phyloP scores from a whole-genome alignment of 108 stramenopile species.

The Skeletonema menzelii region DNA sequence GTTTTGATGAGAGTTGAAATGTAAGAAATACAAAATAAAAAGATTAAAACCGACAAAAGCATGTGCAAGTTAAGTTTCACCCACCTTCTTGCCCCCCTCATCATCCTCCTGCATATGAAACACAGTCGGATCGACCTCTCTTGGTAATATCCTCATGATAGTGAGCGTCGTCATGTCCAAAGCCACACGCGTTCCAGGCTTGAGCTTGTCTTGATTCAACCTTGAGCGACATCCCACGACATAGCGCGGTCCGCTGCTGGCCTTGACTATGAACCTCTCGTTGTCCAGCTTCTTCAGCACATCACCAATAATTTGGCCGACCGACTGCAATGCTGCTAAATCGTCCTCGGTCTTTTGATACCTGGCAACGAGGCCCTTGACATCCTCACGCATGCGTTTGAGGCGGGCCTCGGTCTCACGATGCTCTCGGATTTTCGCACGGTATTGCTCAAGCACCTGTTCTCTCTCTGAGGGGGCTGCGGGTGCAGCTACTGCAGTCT shows the following conservation, averaged over 20 bases:
- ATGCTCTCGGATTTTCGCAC: constrained; percentile 91
- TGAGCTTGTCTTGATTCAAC: constrained; percentile 89
- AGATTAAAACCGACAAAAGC: too few species aligned
- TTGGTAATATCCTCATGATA: constrained; percentile 96
- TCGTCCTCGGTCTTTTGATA: constrained; percentile 98
- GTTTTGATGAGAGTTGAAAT: too few species aligned
- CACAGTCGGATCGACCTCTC: constrained; percentile 98
- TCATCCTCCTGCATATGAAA: constrained; percentile 98
- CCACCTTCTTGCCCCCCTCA: constrained; percentile 65
- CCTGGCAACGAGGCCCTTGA: constrained; percentile 80
- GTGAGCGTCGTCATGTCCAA: constrained; percentile 99
- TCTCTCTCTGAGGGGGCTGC: constrained; percentile 66
- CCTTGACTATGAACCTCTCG: constrained; percentile 99
- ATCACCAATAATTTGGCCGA: constrained; percentile 98
- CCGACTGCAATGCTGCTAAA: constrained; percentile 91
- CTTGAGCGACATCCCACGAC: constrained; percentile 95
- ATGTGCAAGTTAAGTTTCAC: too few species aligned
- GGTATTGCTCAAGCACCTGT: constrained; percentile 90
- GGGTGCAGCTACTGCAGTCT: constrained; percentile 16
- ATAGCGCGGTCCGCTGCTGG: constrained; percentile 93
- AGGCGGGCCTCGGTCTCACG: constrained; percentile 90
- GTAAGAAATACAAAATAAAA: too few species aligned
- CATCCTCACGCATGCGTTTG: constrained; percentile 90
- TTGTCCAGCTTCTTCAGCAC: constrained; percentile 94
- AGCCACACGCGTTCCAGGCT: constrained; percentile 95